Evolutionary conservation across 176 grass and related monocot species (phyloP).

Genomic region (Typha latifolia): DNA sequence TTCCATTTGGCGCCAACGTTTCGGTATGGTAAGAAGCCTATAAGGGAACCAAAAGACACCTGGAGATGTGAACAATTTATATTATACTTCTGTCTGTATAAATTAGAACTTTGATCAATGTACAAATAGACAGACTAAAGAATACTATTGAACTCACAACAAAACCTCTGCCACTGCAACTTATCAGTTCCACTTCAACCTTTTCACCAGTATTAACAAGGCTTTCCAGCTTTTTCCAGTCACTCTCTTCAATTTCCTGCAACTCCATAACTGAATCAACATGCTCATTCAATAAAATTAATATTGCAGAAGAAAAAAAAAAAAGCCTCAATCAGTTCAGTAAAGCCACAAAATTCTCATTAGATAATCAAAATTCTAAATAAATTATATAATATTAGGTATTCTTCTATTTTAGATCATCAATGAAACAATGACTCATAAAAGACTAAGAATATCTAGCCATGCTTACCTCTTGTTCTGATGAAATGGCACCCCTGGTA

Average conservation of each 20-base stretch:
- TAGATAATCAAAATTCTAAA: neutral
- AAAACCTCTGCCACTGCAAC: conserved; percentile 82
- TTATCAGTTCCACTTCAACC: conserved; percentile 77
- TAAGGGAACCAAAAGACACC: conserved; percentile 79
- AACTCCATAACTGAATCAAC: conserved; percentile 3
- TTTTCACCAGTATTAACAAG: conserved; percentile 60
- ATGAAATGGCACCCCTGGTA: conserved; percentile 36
- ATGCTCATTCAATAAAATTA: neutral
- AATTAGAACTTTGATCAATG: neutral
- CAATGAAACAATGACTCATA: neutral
- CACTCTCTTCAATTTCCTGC: conserved; percentile 24
- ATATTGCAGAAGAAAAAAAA: neutral
- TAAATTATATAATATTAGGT: neutral
- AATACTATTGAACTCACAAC: conserved; percentile 47
- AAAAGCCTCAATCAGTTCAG: neutral
- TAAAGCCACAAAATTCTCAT: neutral
- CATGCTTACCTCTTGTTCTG: conserved; percentile 61
- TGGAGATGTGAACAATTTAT: conserved; percentile 23
- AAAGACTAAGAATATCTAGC: conserved; percentile 19
- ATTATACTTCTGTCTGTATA: neutral
- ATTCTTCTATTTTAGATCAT: neutral
- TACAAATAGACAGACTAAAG: neutral
- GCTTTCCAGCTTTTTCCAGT: conserved; percentile 56
- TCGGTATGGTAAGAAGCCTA: conserved; percentile 81
- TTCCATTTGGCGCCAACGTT: conserved; percentile 80